A percentile compares a stretch with the other conserved stretches of the same genome.
Evolutionary conservation across 208 protist species (phyloP).

Genomic region (Crithidia mellificae): DNA sequence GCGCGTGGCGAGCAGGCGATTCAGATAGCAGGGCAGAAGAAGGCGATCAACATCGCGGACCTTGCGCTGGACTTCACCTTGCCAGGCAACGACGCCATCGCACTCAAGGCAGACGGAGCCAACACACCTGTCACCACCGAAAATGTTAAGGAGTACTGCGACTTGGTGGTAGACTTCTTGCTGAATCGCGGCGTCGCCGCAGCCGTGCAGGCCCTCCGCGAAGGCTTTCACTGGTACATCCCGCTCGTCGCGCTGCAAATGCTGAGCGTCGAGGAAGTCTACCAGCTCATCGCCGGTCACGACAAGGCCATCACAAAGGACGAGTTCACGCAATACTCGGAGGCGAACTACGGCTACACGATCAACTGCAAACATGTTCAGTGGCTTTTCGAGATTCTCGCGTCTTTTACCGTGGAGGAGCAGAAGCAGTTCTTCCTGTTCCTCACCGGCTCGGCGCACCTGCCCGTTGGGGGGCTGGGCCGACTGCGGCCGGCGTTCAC

Average conservation of each 20-base stretch:
- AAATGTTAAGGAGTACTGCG: conserved; percentile 79
- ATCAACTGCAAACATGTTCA: conserved; percentile 72
- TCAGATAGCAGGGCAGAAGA: conserved; percentile 36
- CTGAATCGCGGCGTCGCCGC: conserved; percentile 63
- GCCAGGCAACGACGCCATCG: conserved; percentile 66
- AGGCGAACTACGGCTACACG: conserved; percentile 89
- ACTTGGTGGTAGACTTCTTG: conserved; percentile 56
- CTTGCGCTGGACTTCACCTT: conserved; percentile 78
- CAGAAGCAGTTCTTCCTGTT: conserved; percentile 88
- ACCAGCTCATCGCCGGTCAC: conserved; percentile 61
- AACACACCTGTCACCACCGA: conserved; percentile 43
- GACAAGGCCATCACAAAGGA: conserved; percentile 56
- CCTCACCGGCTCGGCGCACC: conserved; percentile 80
- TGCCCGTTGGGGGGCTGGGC: conserved; percentile 82
- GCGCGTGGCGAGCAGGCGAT: conserved; percentile 16
- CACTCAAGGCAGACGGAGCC: conserved; percentile 48
- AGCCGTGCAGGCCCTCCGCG: conserved; percentile 55
- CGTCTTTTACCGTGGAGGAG: conserved; percentile 68
- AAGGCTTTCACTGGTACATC: conserved; percentile 78
- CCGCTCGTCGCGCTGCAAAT: conserved; percentile 63
- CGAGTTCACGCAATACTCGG: conserved; percentile 71
- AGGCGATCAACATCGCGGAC: conserved; percentile 47
- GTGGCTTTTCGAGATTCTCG: conserved; percentile 87
- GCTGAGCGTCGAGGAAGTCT: conserved; percentile 69
- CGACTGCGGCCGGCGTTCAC: conserved; percentile 83